These are phyloP conservation scores for Stereocaulon alpinum DNA, from an alignment of 495 filamentous ascomycete genomes.

Conservation along the genomic window DNA sequence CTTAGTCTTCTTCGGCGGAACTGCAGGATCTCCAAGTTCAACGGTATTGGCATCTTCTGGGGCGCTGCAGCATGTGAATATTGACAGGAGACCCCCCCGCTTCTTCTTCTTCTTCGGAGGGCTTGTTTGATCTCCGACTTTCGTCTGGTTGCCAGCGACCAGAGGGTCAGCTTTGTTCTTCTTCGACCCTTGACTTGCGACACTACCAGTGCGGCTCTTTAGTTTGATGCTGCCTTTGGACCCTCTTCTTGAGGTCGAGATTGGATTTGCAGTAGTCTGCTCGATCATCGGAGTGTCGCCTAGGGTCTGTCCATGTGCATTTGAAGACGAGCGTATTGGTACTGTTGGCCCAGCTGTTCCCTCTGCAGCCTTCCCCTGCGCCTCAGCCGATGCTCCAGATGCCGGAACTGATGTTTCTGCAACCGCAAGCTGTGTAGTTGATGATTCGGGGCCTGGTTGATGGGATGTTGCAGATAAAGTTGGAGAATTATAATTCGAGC, in stretches of 20 bases:
- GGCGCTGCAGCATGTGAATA: conserved; percentile 72
- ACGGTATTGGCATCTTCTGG: conserved; percentile 52
- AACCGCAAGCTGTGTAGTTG: background rate
- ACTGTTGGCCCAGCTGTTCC: conserved; percentile 32
- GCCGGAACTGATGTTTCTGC: background rate
- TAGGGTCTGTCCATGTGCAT: conserved; percentile 45
- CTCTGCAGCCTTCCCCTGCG: conserved; percentile 5
- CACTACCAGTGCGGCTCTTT: conserved; percentile 57
- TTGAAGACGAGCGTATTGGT: conserved; percentile 60
- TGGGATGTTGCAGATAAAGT: conserved; percentile 7
- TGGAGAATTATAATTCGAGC: conserved; percentile 3
- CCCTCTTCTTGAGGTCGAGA: conserved; percentile 47
- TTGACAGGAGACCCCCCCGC: conserved; percentile 52
- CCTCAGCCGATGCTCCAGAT: background rate
- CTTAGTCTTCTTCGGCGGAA: conserved; percentile 58
- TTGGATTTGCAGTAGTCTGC: conserved; percentile 49
- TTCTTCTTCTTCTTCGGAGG: conserved; percentile 49
- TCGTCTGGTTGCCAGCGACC: conserved; percentile 27
- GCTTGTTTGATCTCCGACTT: conserved; percentile 20
- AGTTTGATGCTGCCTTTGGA: conserved; percentile 63
- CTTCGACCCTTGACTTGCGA: conserved; percentile 47
- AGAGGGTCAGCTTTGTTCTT: conserved; percentile 32
- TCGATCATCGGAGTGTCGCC: conserved; percentile 56
- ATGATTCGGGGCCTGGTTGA: background rate
- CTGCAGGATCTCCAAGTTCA: conserved; percentile 46